Base-by-base conservation (phyloP, 2,329 filamentous ascomycete species). In the Paraphaeosphaeria sporulosa region DNA sequence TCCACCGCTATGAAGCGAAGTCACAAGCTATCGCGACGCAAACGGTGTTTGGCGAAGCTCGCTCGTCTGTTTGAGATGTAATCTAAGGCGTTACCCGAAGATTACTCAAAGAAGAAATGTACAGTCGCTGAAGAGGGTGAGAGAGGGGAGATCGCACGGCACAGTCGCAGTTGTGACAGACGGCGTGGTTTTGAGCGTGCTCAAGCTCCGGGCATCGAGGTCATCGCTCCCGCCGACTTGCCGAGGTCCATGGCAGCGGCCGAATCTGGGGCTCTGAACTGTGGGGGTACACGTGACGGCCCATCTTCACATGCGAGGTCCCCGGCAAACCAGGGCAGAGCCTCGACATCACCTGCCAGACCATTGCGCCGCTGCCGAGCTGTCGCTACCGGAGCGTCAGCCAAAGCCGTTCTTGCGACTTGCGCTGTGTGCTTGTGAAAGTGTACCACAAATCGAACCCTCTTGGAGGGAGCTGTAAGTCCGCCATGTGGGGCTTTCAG, bases 291-390 rank as follows among this genome's bases (percentile, higher is more conserved):
- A 59, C 57, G 57, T 59, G 57, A 59, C 46, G 34, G 13, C 8
- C 19, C 43, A n/a, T 55, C 19, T 62, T 62, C 60, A 62, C 60
- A 62, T 62, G 60, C 43, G 34, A 55, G 49, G 23, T 42, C 19
- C 36, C 46, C 21, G 48, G 32, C 42, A 57, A 44, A 57, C 43
- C 50, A 55, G 34, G 25, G 30, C 44, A 32, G 38, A 54, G 51
- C 51, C 51, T 43, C 51, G 34, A 58, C 40, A 58, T 51, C 44
- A 55, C 15, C 51, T 51, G 38, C 47, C 51, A 50, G 42, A 30
- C 15, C 12, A 42, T 40, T 34, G 42, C 34, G 49, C 15, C 50
- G 38, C 38, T 43, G 25, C 50, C 48, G 48, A 50, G 48, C 48
- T 36, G 48, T 13, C 12, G 30, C 36, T 17, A 43, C 50, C n/a